Conservation (phyloP, 164 flowering plant genomes). For the Brasenia schreberi region DNA sequence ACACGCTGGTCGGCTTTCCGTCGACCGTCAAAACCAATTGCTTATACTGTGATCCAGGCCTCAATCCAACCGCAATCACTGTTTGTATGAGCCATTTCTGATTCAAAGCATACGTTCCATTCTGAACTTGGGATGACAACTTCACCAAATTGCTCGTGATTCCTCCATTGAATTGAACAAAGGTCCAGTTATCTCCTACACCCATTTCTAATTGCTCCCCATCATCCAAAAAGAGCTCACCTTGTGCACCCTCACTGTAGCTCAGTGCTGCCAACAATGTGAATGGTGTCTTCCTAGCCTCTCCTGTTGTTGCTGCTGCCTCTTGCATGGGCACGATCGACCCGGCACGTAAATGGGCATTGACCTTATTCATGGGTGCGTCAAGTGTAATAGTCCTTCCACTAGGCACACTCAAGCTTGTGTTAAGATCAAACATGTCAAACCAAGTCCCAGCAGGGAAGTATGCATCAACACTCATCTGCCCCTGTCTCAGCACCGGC, state of each 20-base stretch:
- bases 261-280: conserved; percentile 38
- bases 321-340: conserved; percentile 62
- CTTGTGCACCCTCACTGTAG: conserved; percentile 20
- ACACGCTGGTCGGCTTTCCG: background rate
- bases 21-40: background rate
- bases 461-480: conserved; percentile 43
- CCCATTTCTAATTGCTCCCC: conserved; percentile 52
- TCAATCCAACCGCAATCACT: conserved; percentile 42
- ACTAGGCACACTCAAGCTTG: conserved; percentile 12
- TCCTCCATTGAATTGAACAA: conserved; percentile 27
- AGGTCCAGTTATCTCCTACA: conserved; percentile 37
- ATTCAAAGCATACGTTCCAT: conserved; percentile 36
- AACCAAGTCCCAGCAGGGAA: conserved; percentile 82
- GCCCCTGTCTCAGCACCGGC: conserved; percentile 46
- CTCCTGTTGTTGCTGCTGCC: conserved; percentile 48
- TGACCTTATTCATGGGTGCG: conserved; percentile 46
- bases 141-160: conserved; percentile 7
- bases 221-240: conserved; percentile 67
- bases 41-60: conserved; percentile 1
- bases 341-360: conserved; percentile 63
- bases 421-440: conserved; percentile 36
- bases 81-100: conserved; percentile 39
- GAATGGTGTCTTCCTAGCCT: conserved; percentile 43
- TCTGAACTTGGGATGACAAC: conserved; percentile 35
- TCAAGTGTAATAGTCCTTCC: conserved; percentile 35